Evolutionary conservation across 2,329 filamentous ascomycete species (phyloP).

Genomic region (Penicillium sumatraense): DNA sequence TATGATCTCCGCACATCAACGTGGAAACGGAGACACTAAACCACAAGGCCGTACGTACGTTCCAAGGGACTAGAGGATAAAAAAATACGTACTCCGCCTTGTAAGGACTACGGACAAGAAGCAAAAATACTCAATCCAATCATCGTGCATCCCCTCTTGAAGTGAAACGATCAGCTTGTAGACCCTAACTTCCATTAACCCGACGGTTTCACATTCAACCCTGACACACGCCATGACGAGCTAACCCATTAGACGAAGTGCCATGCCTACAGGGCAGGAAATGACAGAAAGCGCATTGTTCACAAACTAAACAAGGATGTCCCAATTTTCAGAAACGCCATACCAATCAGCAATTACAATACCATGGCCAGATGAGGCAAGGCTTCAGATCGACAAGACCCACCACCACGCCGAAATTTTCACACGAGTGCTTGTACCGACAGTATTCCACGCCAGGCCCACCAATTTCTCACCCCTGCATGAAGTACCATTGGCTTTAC

Average conservation of each 20-base stretch:
- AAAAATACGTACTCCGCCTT: no score
- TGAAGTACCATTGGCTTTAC: background rate
- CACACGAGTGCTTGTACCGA: background rate
- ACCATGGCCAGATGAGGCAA: background rate
- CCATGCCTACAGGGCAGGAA: background rate
- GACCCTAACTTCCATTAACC: background rate
- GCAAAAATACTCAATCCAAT: no score
- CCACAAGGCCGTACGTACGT: no score
- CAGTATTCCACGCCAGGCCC: background rate
- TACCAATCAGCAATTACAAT: background rate
- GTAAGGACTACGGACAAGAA: no score
- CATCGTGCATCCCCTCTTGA: no score
- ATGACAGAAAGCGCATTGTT: background rate
- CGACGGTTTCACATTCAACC: background rate
- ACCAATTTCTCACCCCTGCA: background rate
- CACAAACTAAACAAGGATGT: background rate
- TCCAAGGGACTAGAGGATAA: no score
- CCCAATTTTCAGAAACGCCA: background rate
- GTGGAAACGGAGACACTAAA: background rate
- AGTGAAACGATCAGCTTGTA: no score
- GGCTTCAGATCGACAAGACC: background rate
- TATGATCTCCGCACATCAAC: background rate
- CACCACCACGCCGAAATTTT: background rate
- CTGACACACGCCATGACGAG: background rate
- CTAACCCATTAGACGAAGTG: background rate